Percentiles rank a stretch among this genome's conserved stretches.
Conservation (phyloP, 768 basidiomycete genomes). For the Holtermannia corniformis region DNA sequence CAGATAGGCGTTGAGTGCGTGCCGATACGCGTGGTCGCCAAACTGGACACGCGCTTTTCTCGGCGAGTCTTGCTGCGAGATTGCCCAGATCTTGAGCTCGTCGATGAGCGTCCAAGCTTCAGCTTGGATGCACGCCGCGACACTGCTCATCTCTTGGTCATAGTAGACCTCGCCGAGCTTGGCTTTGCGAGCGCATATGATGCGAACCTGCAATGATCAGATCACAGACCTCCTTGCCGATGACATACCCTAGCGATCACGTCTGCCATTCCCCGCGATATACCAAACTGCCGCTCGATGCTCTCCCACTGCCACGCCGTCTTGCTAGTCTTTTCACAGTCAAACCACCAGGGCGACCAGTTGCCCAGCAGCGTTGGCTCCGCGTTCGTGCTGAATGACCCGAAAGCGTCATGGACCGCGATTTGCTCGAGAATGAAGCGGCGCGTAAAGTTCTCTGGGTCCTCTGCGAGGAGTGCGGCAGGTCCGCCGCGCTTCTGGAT, state of each 20-base stretch:
- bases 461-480: conserved; percentile 16
- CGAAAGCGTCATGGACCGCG: conserved; percentile 29
- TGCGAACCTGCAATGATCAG: conserved; percentile 10
- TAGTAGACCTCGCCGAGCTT: conserved; percentile 12
- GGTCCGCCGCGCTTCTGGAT: conserved; percentile 27
- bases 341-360: conserved; percentile 30
- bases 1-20: not conserved
- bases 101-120: conserved; percentile 19
- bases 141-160: conserved; percentile 16
- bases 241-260: conserved; percentile 23
- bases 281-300: conserved; percentile 14
- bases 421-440: conserved; percentile 27
- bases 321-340: conserved; percentile 23
- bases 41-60: conserved; percentile 21
- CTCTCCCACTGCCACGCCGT: conserved; percentile 30
- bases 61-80: conserved; percentile 14
- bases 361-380: conserved; percentile 27
- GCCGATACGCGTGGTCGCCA: conserved; percentile 19
- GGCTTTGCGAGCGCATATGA: conserved; percentile 20
- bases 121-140: conserved; percentile 14
- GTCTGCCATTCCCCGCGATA: conserved; percentile 28
- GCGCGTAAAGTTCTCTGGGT: conserved; percentile 21
- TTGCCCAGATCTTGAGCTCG: conserved; percentile 31
- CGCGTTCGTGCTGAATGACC: conserved; percentile 28
- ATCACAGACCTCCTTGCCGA: not conserved